Conservation (phyloP, 169 alveolate species). For the Hammondia hammondi region DNA sequence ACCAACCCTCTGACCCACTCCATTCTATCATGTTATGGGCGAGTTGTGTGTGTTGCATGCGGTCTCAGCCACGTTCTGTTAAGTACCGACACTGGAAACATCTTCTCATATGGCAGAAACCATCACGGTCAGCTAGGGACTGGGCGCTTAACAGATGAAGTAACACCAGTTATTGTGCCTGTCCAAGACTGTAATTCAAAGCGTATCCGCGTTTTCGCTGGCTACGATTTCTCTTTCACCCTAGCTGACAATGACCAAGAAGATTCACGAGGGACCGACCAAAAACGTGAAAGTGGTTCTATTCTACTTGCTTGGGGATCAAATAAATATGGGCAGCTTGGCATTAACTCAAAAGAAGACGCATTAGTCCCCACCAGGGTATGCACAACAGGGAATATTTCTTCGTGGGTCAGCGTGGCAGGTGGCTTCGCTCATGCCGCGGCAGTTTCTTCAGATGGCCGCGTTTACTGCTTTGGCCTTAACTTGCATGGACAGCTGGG, state of each 20-base stretch:
- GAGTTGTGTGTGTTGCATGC: slow-evolving; percentile 16
- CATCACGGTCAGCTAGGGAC: slow-evolving; percentile 13
- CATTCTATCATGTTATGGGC: background rate
- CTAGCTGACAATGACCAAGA: background rate
- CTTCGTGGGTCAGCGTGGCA: slow-evolving; percentile 30
- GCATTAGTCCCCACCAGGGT: background rate
- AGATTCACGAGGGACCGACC: background rate
- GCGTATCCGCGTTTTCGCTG: background rate
- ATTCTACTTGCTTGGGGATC: slow-evolving; percentile 16
- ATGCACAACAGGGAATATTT: background rate
- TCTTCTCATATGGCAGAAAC: background rate
- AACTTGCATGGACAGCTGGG: slow-evolving; percentile 33
- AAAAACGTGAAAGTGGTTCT: background rate
- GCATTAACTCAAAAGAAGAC: background rate
- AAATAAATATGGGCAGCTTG: slow-evolving; percentile 30
- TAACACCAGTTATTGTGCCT: background rate
- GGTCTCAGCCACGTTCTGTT: slow-evolving; percentile 6
- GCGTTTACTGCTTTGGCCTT: background rate
- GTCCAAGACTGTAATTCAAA: background rate
- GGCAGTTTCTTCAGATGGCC: background rate
- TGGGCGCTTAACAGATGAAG: background rate
- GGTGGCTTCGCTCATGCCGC: slow-evolving; percentile 23
- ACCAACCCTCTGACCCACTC: background rate
- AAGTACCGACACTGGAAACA: background rate
- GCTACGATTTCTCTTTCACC: background rate